Conservation (phyloP, 2,329 filamentous ascomycete species). For the Sporothrix schenckii region DNA sequence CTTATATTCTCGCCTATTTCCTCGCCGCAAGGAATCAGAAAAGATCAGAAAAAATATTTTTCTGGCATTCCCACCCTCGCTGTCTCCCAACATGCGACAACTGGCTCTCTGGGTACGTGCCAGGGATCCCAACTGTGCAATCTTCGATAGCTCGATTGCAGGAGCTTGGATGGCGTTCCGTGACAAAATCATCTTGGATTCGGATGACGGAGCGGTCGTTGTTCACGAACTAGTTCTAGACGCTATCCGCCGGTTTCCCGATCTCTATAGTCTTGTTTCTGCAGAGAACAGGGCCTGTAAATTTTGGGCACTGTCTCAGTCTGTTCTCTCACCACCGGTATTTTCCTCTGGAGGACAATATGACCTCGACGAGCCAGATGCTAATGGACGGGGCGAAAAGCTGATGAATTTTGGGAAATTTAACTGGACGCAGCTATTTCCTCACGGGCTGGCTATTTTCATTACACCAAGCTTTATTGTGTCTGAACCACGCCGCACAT, state of each 20-base stretch:
- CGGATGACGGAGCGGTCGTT: slow-evolving; percentile 46
- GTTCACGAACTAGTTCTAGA: slow-evolving; percentile 51
- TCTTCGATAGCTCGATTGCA: slow-evolving; percentile 47
- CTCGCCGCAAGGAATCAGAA: not conserved
- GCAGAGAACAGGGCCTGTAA: slow-evolving; percentile 19
- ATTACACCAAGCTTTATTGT: slow-evolving; percentile 56
- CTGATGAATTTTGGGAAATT: slow-evolving; percentile 41
- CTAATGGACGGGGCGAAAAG: not conserved
- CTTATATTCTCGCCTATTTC: slow-evolving; percentile 37
- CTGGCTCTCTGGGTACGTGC: slow-evolving; percentile 52
- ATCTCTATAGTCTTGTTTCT: slow-evolving; percentile 43
- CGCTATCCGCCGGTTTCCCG: slow-evolving; percentile 48
- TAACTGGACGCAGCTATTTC: slow-evolving; percentile 49
- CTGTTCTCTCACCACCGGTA: slow-evolving; percentile 39
- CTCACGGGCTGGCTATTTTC: slow-evolving; percentile 50
- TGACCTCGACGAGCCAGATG: slow-evolving; percentile 3
- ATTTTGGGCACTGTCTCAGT: slow-evolving; percentile 51
- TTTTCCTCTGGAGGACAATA: slow-evolving; percentile 40
- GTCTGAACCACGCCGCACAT: slow-evolving; percentile 48
- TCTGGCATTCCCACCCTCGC: slow-evolving; percentile 52
- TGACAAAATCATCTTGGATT: slow-evolving; percentile 34
- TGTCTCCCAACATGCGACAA: slow-evolving; percentile 43
- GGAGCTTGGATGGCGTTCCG: slow-evolving; percentile 56
- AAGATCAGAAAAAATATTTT: slow-evolving; percentile 48
- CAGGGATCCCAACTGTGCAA: slow-evolving; percentile 47